Evolutionary conservation across 495 filamentous ascomycete genomes (phyloP).

Genomic region (Collariella sp.): DNA sequence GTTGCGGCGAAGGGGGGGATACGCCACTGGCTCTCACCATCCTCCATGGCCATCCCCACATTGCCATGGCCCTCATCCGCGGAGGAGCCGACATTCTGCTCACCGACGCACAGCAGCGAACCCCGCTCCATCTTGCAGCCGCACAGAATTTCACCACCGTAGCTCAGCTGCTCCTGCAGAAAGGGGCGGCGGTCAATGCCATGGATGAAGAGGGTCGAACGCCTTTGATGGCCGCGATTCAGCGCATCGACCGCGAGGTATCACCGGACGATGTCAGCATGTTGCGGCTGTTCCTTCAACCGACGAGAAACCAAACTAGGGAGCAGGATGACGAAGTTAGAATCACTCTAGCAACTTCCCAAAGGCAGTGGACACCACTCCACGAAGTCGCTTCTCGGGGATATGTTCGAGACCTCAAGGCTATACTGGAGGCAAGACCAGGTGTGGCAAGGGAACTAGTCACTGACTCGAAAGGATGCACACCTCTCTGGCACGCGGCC

Average conservation of each 20-base stretch:
- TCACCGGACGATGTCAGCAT: conserved; percentile 4
- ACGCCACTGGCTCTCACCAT: conserved; percentile 10
- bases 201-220: not conserved
- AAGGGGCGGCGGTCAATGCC: conserved; percentile 5
- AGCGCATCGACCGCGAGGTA: conserved; percentile 6
- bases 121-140: conserved; percentile 8
- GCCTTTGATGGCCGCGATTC: conserved; percentile 7
- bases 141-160: conserved; percentile 2
- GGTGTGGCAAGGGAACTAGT: not conserved
- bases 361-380: not conserved
- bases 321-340: not conserved
- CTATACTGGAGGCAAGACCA: not conserved
- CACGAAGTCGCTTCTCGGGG: conserved; percentile 7
- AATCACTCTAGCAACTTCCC: not conserved
- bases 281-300: not conserved
- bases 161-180: conserved; percentile 3
- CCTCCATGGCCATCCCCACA: not conserved
- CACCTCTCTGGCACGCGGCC: conserved; percentile 10
- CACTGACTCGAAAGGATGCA: not conserved
- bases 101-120: not conserved
- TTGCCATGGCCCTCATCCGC: not conserved
- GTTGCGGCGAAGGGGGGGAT: not conserved
- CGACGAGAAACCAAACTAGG: no score
- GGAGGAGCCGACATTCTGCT: no score
- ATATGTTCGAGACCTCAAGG: not conserved